Base-by-base conservation (phyloP, 23 red algal genomes). In the Gracilaria gracilis region DNA sequence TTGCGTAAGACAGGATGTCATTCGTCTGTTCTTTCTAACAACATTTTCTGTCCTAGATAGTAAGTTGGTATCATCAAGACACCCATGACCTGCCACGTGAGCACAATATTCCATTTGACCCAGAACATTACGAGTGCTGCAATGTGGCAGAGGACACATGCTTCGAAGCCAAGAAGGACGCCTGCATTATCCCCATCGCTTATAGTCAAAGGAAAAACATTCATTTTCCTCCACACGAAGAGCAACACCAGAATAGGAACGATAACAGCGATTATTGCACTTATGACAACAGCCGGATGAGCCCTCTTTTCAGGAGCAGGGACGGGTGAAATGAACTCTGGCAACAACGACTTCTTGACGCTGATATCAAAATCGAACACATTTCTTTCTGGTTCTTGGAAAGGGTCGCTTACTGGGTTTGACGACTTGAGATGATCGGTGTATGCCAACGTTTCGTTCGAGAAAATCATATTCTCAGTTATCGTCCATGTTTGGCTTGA, bases 351-450 rank as follows among this genome's bases (percentile, higher is more conserved):
- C 46, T 93, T 93, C 62, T 93, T 93, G 17, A 93, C 89, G 29
- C 89, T 78, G 34, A 93, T 54, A 38, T 93, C 89, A 84, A 93
- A 93, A 48, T 93, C 89, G 74, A 93, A 93, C 24, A 93, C 89
- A 9, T 79, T 79, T 61, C 65, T 40, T 33, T 49, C 32, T 5
- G 65, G 46, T 50, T 53, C n/a, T 33, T 61, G 44, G 57, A 90
- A 90, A 33, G 70, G 32, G 4, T 49, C 36, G 6, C 35, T 57
- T 16, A n/a, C n/a, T n/a, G n/a, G n/a, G n/a, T n/a, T n/a, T n/a
- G n/a, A n/a, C n/a, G n/a, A n/a, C n/a, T n/a, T n/a, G n/a, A n/a
- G n/a, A n/a, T n/a, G n/a, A n/a, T n/a, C n/a, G n/a, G n/a, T n/a
- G n/a, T n/a, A n/a, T n/a, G n/a, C n/a, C n/a, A n/a, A n/a, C n/a